Percentiles rank a stretch among this genome's conserved stretches.
These are phyloP conservation scores for Rhododendron henanense DNA, from an alignment of 148 eudicot species.

Conservation along the genomic window DNA sequence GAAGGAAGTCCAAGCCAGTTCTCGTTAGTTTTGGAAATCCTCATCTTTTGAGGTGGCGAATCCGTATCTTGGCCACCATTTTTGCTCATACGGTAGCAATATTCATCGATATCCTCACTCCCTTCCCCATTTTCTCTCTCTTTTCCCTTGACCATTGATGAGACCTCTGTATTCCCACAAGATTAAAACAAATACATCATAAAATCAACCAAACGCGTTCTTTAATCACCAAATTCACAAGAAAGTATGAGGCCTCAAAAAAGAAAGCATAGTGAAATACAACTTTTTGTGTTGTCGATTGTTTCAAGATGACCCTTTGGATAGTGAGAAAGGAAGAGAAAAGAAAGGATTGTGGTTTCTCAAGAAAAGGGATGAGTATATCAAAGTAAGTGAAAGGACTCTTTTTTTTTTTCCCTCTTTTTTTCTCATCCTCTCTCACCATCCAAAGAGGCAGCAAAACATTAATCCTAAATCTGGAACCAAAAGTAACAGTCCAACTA, in stretches of 20 bases:
- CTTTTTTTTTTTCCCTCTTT: neutral
- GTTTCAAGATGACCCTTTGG: neutral
- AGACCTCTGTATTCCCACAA: constrained; percentile 11
- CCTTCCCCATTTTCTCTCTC: constrained; percentile 19
- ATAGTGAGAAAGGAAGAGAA: neutral
- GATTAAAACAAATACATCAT: constrained; percentile 9
- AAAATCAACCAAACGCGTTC: neutral
- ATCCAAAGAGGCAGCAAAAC: neutral
- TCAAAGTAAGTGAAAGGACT: neutral
- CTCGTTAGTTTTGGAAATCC: constrained; percentile 14
- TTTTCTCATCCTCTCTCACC: neutral
- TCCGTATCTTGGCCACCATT: constrained; percentile 8
- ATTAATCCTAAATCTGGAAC: neutral
- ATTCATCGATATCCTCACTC: constrained; percentile 11
- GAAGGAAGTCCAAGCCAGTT: constrained; percentile 11
- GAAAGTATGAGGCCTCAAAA: neutral
- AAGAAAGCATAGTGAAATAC: neutral
- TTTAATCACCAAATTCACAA: neutral
- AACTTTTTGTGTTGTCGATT: neutral
- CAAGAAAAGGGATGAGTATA: neutral
- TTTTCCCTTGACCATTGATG: constrained; percentile 27
- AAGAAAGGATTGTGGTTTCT: neutral
- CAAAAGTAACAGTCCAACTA: neutral
- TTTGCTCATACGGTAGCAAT: neutral
- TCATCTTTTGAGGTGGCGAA: constrained; percentile 22